Conservation (phyloP, 495 filamentous ascomycete genomes). For the Hyphodiscus hymeniophilus region DNA sequence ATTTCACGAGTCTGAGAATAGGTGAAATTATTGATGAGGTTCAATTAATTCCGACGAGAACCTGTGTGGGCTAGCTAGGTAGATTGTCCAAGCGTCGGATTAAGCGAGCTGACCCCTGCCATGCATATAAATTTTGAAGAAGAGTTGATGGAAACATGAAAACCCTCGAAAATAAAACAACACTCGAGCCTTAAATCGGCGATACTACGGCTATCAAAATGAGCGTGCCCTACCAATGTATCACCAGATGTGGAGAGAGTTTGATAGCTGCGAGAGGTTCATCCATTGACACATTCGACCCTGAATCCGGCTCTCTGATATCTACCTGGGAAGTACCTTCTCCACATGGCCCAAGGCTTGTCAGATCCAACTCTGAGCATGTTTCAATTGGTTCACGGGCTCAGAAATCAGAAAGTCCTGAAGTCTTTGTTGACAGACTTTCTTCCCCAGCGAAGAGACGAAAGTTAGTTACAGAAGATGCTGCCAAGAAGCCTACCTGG, state of each 20-base stretch:
- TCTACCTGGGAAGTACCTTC: conserved; percentile 30
- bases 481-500: background rate
- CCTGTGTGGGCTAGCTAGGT: conserved; percentile 10
- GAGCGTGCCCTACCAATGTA: conserved; percentile 32
- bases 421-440: background rate
- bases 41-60: conserved; percentile 1
- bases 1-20: too few relatives aligned
- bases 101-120: too few relatives aligned
- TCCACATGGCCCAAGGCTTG: background rate
- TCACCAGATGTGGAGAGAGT: conserved; percentile 28
- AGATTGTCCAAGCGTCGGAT: too few relatives aligned
- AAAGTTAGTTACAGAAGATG: conserved; percentile 10
- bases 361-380: background rate
- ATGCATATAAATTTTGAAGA: too few relatives aligned
- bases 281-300: conserved; percentile 32
- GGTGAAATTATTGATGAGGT: too few relatives aligned
- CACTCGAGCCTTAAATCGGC: too few relatives aligned
- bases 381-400: background rate
- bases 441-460: conserved; percentile 20
- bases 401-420: conserved; percentile 3
- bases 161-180: too few relatives aligned
- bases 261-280: conserved; percentile 35
- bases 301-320: conserved; percentile 24
- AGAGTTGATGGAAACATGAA: too few relatives aligned
- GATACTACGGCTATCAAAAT: too few relatives aligned